Evolutionary conservation across 1,284 basidiomycete species (phyloP).

Genomic region (Cutaneotrichosporon mucoides): DNA sequence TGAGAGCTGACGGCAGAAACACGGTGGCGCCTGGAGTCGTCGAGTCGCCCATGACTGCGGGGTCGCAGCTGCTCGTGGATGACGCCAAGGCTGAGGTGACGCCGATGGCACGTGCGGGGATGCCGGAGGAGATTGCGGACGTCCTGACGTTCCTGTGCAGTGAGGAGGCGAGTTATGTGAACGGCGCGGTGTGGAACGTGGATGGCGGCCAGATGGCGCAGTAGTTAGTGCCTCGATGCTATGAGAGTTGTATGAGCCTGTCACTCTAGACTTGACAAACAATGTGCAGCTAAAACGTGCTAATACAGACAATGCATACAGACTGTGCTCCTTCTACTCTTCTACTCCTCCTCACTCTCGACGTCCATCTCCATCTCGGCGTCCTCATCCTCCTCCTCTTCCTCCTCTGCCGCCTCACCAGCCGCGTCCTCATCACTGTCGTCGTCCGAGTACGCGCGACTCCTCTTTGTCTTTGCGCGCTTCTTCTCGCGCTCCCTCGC

Average conservation of each 20-base stretch:
- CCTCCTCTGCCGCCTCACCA: constrained; percentile 24
- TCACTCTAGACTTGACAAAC: no score
- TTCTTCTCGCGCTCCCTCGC: constrained; percentile 31
- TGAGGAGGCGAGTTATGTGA: constrained; percentile 35
- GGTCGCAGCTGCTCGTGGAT: constrained; percentile 2
- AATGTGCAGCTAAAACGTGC: no score
- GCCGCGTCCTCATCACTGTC: constrained; percentile 19
- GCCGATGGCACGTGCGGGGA: constrained; percentile 27
- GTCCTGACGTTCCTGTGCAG: constrained; percentile 28
- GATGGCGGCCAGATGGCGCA: constrained; percentile 28
- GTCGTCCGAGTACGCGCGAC: constrained; percentile 14
- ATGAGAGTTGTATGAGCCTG: no score
- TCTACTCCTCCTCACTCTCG: constrained; percentile 43
- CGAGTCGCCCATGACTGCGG: constrained; percentile 5
- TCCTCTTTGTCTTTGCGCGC: constrained; percentile 16
- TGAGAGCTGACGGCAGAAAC: constrained; percentile 6
- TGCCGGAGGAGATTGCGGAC: constrained; percentile 34
- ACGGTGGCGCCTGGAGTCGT: constrained; percentile 12
- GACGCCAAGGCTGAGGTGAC: constrained; percentile 18
- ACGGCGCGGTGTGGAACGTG: constrained; percentile 30
- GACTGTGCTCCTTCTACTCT: neutral
- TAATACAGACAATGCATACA: neutral
- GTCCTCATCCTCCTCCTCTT: constrained; percentile 14
- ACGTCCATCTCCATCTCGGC: constrained; percentile 43
- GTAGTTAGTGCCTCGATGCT: neutral